These are phyloP conservation scores for Lindgomyces ingoldianus DNA, from an alignment of 495 filamentous ascomycete species.

Conservation along the genomic window DNA sequence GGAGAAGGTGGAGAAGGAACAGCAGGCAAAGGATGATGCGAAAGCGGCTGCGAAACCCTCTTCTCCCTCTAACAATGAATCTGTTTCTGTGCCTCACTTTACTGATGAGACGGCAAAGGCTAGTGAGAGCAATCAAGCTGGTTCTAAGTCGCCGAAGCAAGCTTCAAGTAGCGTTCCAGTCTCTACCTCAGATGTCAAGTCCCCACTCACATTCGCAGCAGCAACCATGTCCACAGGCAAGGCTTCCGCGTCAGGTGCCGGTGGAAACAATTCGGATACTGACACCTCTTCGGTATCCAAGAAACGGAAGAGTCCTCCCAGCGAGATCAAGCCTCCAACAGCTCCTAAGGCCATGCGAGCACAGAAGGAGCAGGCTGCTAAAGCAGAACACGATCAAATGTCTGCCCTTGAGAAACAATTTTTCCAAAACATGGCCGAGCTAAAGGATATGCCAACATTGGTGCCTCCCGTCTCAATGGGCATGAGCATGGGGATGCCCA, in stretches of 20 bases:
- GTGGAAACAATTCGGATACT: slow-evolving; percentile 27
- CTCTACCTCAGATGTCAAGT: slow-evolving; percentile 15
- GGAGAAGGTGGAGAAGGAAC: slow-evolving; percentile 62
- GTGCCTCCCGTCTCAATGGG: slow-evolving; percentile 11
- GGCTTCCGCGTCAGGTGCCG: no score
- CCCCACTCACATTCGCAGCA: slow-evolving; percentile 24
- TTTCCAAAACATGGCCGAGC: slow-evolving; percentile 38
- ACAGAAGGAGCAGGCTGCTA: slow-evolving; percentile 36
- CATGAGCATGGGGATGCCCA: slow-evolving; percentile 37
- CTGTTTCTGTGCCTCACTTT: slow-evolving; percentile 16
- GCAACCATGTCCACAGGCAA: no score
- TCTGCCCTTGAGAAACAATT: slow-evolving; percentile 36
- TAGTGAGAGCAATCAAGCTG: slow-evolving; percentile 17
- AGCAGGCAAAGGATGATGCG: slow-evolving; percentile 45
- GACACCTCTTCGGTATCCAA: slow-evolving; percentile 50
- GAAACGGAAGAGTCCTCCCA: slow-evolving; percentile 71
- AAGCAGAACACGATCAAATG: slow-evolving; percentile 34
- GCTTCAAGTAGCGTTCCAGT: slow-evolving; percentile 10
- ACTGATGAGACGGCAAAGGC: slow-evolving; percentile 25
- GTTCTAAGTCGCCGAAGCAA: slow-evolving; percentile 27
- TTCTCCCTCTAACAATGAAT: slow-evolving; percentile 29
- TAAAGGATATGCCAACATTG: slow-evolving; percentile 32
- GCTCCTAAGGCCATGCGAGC: slow-evolving; percentile 51
- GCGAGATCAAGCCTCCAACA: slow-evolving; percentile 60
- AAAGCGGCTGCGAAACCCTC: slow-evolving; percentile 43